A percentile compares a stretch with the other conserved stretches of the same genome.
Conservation (phyloP, 2,329 filamentous ascomycete genomes). For the Daldinia sp. region DNA sequence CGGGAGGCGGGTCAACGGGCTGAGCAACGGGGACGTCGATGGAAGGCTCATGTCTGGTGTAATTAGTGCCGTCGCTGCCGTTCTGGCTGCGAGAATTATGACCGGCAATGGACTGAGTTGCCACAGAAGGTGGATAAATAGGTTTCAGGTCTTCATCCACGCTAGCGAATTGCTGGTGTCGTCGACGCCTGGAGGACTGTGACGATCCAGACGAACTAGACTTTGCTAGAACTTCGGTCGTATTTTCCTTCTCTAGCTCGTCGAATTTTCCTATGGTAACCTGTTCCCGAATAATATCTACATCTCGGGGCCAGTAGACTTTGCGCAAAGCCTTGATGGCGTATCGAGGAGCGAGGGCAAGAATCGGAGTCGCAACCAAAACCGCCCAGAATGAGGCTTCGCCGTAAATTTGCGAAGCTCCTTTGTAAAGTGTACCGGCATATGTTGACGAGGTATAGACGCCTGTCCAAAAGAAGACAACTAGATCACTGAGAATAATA, state of each 20-base stretch:
- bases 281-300: slow-evolving; percentile 96
- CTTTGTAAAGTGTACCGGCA: slow-evolving; percentile 75
- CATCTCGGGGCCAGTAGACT: slow-evolving; percentile 90
- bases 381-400: slow-evolving; percentile 89
- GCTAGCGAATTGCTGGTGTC: slow-evolving; percentile 70
- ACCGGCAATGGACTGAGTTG: slow-evolving; percentile 73
- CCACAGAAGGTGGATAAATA: slow-evolving; percentile 92
- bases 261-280: slow-evolving; percentile 85
- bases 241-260: slow-evolving; percentile 64
- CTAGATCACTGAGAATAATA: slow-evolving; percentile 81
- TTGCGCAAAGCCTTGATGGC: slow-evolving; percentile 90
- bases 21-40: slow-evolving; percentile 61
- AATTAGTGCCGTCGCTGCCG: slow-evolving; percentile 93
- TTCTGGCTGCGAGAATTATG: slow-evolving; percentile 88
- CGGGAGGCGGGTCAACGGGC: slow-evolving; percentile 43
- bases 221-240: slow-evolving; percentile 55
- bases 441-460: slow-evolving; percentile 74
- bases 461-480: slow-evolving; percentile 97
- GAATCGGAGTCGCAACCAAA: slow-evolving; percentile 80
- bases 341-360: slow-evolving; percentile 90
- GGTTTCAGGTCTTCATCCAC: slow-evolving; percentile 90
- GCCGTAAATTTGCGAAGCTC: slow-evolving; percentile 82
- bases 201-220: slow-evolving; percentile 54
- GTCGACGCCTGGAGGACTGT: slow-evolving; percentile 65
- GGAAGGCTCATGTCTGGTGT: slow-evolving; percentile 75